These are phyloP conservation scores for Camellia granthamiana DNA, from an alignment of 148 eudicot genomes.

Conservation along the genomic window DNA sequence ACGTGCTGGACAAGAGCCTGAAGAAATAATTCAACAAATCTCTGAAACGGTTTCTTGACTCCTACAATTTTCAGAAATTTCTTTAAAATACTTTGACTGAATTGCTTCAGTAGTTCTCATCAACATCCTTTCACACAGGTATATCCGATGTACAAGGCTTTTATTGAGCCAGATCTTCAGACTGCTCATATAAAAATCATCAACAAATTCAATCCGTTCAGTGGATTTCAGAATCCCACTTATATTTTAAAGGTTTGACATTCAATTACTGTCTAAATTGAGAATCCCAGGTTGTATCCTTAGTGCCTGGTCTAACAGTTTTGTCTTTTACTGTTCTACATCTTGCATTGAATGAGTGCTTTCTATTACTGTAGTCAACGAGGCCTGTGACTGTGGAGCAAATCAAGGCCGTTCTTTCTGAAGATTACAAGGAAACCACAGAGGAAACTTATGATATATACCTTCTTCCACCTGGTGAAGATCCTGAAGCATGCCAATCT, in stretches of 20 bases:
- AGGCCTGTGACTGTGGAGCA: slow-evolving; percentile 59
- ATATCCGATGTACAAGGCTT: slow-evolving; percentile 98
- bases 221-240: slow-evolving; percentile 92
- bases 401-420: slow-evolving; percentile 67
- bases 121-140: slow-evolving; percentile 47
- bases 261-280: neutral
- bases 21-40: slow-evolving; percentile 96
- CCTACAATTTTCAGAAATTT: slow-evolving; percentile 1
- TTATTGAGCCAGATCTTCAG: slow-evolving; percentile 90
- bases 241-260: slow-evolving; percentile 78
- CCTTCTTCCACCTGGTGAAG: slow-evolving; percentile 97
- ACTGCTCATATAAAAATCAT: slow-evolving; percentile 89
- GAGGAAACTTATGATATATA: slow-evolving; percentile 96
- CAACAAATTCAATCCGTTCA: slow-evolving; percentile 90
- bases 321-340: slow-evolving; percentile 10
- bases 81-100: neutral
- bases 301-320: slow-evolving; percentile 21
- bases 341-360: slow-evolving; percentile 37
- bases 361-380: slow-evolving; percentile 68
- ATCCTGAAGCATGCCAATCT: slow-evolving; percentile 97
- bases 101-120: slow-evolving; percentile 19
- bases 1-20: slow-evolving; percentile 98
- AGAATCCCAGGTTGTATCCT: neutral
- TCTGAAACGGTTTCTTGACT: slow-evolving; percentile 71
- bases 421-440: slow-evolving; percentile 57